A percentile compares a stretch with the other conserved stretches of the same genome.
These are phyloP conservation scores for Paraphaeosphaeria sporulosa DNA, from an alignment of 2,329 filamentous ascomycete genomes.

Conservation along the genomic window DNA sequence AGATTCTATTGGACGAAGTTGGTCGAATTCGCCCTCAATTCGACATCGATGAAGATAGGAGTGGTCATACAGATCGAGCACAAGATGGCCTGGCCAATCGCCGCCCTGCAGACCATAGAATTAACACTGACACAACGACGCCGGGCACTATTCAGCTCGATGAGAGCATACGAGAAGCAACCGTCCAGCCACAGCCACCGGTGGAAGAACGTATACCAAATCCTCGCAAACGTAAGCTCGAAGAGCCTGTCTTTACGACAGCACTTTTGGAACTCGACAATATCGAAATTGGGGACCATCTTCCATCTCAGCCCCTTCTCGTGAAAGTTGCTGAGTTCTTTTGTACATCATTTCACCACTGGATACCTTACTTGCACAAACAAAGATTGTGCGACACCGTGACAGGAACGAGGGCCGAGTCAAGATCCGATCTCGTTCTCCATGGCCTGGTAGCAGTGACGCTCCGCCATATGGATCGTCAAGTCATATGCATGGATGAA, in stretches of 20 bases:
- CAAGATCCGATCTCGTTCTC: slow-evolving; percentile 32
- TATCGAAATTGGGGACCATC: slow-evolving; percentile 33
- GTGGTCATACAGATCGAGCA: neutral
- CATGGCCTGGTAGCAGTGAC: slow-evolving; percentile 39
- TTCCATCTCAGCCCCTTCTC: slow-evolving; percentile 36
- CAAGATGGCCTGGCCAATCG: neutral
- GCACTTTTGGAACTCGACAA: slow-evolving; percentile 31
- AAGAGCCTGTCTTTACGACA: slow-evolving; percentile 21
- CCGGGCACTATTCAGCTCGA: slow-evolving; percentile 3
- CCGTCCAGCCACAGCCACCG: neutral
- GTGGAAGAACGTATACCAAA: slow-evolving; percentile 15
- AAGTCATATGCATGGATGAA: slow-evolving; percentile 30
- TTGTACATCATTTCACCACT: slow-evolving; percentile 44
- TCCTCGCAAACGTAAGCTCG: slow-evolving; percentile 36
- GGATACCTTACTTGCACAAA: slow-evolving; percentile 46
- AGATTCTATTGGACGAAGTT: slow-evolving; percentile 37
- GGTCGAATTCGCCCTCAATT: slow-evolving; percentile 36
- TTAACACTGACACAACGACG: neutral
- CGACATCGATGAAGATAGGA: slow-evolving; percentile 14
- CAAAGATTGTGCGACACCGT: slow-evolving; percentile 36
- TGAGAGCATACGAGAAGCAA: neutral
- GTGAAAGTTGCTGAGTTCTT: slow-evolving; percentile 40
- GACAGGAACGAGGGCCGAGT: slow-evolving; percentile 22
- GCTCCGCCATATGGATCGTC: slow-evolving; percentile 38
- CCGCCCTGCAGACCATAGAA: neutral